Evolutionary conservation across 352 stramenopile genomes (phyloP).

Genomic region (Phytophthora multivora): DNA sequence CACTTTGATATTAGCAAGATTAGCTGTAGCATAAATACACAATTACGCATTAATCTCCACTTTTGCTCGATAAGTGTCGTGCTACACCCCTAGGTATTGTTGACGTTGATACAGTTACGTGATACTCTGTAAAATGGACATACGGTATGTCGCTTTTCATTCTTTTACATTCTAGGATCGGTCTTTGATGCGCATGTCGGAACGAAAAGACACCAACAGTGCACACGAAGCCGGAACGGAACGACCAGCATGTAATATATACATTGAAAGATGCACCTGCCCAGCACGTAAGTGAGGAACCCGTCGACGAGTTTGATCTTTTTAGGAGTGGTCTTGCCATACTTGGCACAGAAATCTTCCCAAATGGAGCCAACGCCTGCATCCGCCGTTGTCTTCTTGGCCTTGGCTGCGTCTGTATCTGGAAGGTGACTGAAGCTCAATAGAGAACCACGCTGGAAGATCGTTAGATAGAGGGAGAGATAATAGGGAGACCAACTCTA

Average conservation of each 20-base stretch:
- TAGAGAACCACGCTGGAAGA: constrained; percentile 11
- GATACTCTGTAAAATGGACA: no score
- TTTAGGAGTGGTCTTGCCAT: constrained; percentile 84
- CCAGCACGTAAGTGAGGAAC: constrained; percentile 90
- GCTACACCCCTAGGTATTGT: no score
- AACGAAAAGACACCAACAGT: constrained; percentile 92
- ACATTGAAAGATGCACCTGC: constrained; percentile 90
- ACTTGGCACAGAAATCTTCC: constrained; percentile 69
- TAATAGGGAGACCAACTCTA: no score
- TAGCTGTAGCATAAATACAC: no score
- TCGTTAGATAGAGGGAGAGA: no score
- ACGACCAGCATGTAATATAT: constrained; percentile 92
- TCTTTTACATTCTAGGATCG: no score
- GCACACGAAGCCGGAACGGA: constrained; percentile 90
- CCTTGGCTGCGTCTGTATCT: constrained; percentile 21
- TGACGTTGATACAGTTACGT: no score
- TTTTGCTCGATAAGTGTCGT: no score
- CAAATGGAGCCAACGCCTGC: constrained; percentile 56
- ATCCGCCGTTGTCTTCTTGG: constrained; percentile 34
- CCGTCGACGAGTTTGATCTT: constrained; percentile 92
- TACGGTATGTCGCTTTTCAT: no score
- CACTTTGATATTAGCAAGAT: no score
- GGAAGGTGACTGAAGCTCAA: constrained; percentile 4
- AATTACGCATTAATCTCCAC: no score
- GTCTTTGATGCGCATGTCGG: no score